Base-by-base conservation (phyloP, 208 protist genomes). In the Leishmania braziliensis region DNA sequence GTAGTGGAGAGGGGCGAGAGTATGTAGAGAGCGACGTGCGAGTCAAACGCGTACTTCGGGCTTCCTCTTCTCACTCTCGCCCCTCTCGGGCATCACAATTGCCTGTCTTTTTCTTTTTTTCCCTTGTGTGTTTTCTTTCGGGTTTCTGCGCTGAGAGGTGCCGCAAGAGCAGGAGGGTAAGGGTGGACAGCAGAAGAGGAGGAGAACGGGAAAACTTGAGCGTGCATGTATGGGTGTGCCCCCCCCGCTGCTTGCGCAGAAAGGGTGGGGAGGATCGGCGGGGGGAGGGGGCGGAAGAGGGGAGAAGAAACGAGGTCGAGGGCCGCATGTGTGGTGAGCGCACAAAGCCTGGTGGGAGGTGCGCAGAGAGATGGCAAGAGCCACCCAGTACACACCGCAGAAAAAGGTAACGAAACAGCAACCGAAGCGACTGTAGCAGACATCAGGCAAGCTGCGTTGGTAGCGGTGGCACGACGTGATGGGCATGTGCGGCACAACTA, bases 281-380 rank as follows among this genome's bases (percentile, higher is more conserved):
- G 56, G 66, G 66, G 60, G 8, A 3, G 60, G 23, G 12, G 14
- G 26, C n/a, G 36, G 29, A 56, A 79, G 58, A 53, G 66, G 68
- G 77, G 81, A 14, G 50, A 18, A 75, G 20, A 51, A 9, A 60
- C 29, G 46, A 39, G 39, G 39, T 56, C 18, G 20, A 33, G 9
- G 48, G 71, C 23, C 4, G 71, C 50, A n/a, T 39, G 29, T 18
- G 20, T 58, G 39, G 48, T 29, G 39, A 75, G 26, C 20, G 3
- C 26, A 33, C 9, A 10, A 33, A 63, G 58, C 14, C 58, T 26
- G 58, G 9, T 29, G 12, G 26, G 58, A 63, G 26, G 58, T 29
- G 58, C 26, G 58, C 58, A 63, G 58, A 63, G 58, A 3, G 39
- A 43, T 18, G 20, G 74, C 81, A 86, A 39, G 48, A 81, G 74